Conservation (phyloP, 495 filamentous ascomycete genomes). For the Tuber microsphaerosporum region DNA sequence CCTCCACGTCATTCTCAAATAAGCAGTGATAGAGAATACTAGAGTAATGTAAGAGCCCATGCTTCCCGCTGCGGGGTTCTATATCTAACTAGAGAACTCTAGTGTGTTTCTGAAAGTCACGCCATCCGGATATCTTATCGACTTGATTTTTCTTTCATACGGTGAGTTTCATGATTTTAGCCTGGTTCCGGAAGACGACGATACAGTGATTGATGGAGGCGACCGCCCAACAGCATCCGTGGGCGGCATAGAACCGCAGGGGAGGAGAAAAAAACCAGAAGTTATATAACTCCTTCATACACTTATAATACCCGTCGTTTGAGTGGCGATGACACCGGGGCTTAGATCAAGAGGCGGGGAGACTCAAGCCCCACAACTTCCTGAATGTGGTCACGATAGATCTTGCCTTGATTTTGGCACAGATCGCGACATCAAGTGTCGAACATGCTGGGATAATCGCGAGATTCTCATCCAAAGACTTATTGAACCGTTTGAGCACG, state of each 20-base stretch:
- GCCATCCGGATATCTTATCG: background rate
- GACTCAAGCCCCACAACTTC: conserved; percentile 25
- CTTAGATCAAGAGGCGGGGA: conserved; percentile 2
- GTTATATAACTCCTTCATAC: background rate
- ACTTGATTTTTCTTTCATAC: background rate
- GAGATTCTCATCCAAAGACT: conserved; percentile 39
- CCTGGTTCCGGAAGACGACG: background rate
- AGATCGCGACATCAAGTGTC: conserved; percentile 37
- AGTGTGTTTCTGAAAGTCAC: background rate
- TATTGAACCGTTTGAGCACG: conserved; percentile 37
- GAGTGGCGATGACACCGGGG: background rate
- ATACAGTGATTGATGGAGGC: background rate
- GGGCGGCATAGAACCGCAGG: background rate
- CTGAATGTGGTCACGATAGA: conserved; percentile 38
- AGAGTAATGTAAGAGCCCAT: conserved; percentile 1
- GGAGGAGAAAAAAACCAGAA: background rate
- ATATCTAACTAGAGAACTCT: background rate
- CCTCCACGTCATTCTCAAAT: background rate
- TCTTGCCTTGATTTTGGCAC: conserved; percentile 25
- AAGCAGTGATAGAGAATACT: background rate
- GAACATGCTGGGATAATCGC: conserved; percentile 36
- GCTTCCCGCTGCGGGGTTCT: background rate
- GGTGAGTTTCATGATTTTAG: background rate
- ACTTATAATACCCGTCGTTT: background rate
- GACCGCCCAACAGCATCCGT: background rate